Evolutionary conservation across 2,329 filamentous ascomycete species (phyloP).

Genomic region (Bipolaris oryzae): DNA sequence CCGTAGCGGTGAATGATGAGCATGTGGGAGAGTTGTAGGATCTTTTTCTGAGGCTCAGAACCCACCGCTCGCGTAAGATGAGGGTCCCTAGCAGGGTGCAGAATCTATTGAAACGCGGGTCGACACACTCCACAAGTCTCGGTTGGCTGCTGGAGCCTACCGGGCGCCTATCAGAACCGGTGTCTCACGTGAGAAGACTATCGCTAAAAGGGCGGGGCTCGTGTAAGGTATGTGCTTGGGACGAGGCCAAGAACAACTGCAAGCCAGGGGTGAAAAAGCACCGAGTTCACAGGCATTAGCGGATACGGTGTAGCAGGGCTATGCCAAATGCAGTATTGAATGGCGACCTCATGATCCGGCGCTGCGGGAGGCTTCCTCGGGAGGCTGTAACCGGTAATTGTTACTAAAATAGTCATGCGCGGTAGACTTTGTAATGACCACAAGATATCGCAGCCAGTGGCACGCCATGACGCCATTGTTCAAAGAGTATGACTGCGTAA

Average conservation of each 20-base stretch:
- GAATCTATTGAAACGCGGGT: conserved; percentile 19
- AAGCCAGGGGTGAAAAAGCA: conserved; percentile 6
- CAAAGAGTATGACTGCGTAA: background rate
- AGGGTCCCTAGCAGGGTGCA: conserved; percentile 8
- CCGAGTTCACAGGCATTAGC: background rate
- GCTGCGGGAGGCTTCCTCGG: background rate
- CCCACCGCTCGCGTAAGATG: conserved; percentile 11
- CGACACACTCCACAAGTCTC: conserved; percentile 7
- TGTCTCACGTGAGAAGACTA: background rate
- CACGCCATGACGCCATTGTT: background rate
- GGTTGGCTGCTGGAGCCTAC: conserved; percentile 5
- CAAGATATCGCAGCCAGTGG: conserved; percentile 2
- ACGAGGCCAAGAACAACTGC: background rate
- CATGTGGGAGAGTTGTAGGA: conserved; percentile 1
- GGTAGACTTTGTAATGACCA: background rate
- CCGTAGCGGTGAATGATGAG: conserved; percentile 8
- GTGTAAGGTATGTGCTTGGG: conserved; percentile 6
- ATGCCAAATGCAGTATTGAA: background rate
- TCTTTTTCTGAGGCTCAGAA: conserved; percentile 1
- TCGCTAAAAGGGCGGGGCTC: background rate
- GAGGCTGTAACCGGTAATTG: background rate
- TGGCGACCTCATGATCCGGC: background rate
- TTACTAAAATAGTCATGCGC: conserved; percentile 2
- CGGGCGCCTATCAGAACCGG: conserved; percentile 4
- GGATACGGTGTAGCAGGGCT: conserved; percentile 5